phyloP scores from a whole-genome alignment of 345 rosid species.

The Aquilaria sinensis region DNA sequence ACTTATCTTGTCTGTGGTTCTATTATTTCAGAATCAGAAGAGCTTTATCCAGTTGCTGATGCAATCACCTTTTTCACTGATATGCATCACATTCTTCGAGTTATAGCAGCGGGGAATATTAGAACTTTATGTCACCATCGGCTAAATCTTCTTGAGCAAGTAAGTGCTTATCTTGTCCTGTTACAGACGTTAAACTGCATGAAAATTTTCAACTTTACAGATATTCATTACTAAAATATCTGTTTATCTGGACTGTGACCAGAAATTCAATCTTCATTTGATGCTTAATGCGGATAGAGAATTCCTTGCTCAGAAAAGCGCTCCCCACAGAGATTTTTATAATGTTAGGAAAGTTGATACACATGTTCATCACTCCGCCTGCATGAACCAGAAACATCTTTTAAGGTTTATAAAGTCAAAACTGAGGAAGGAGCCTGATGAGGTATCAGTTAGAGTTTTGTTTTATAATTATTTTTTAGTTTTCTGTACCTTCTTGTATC shows the following conservation, averaged over 20 bases:
- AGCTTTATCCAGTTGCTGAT: slow-evolving; percentile 86
- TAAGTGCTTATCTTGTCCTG: slow-evolving; percentile 15
- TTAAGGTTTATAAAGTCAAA: slow-evolving; percentile 97
- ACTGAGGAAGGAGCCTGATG: slow-evolving; percentile 94
- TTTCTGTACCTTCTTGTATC: too few species aligned
- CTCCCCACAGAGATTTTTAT: slow-evolving; percentile 98
- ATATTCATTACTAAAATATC: slow-evolving; percentile 1
- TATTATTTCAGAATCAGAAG: slow-evolving; percentile 53
- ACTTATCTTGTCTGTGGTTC: neutral
- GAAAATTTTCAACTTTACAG: slow-evolving; percentile 13
- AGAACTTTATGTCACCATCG: slow-evolving; percentile 93
- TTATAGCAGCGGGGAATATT: slow-evolving; percentile 87
- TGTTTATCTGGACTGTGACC: slow-evolving; percentile 15
- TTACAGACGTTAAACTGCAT: neutral
- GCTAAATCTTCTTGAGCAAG: slow-evolving; percentile 93
- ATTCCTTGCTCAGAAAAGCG: slow-evolving; percentile 98
- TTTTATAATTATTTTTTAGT: too few species aligned
- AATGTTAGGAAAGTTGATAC: slow-evolving; percentile 99
- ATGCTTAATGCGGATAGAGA: slow-evolving; percentile 98
- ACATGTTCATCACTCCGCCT: slow-evolving; percentile 98
- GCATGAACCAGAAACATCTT: slow-evolving; percentile 99
- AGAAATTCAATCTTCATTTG: slow-evolving; percentile 99
- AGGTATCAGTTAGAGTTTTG: slow-evolving; percentile 40
- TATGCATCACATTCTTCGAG: slow-evolving; percentile 77
- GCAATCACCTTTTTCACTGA: slow-evolving; percentile 93